Percentiles rank a stretch among this genome's conserved stretches.
phyloP scores from a whole-genome alignment of 257 asterid genomes.

The Asclepias syriaca region DNA sequence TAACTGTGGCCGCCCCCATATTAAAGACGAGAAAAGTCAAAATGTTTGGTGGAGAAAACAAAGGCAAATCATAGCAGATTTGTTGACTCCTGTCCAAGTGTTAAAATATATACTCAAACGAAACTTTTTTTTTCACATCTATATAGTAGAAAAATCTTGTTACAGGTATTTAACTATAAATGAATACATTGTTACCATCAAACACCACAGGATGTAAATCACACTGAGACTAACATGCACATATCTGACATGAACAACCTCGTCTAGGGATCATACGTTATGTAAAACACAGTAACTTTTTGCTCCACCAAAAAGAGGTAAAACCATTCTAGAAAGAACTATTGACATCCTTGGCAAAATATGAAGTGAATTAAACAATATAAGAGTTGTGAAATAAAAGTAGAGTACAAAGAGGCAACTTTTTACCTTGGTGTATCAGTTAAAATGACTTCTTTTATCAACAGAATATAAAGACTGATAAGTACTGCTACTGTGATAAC shows the following conservation, averaged over 20 bases:
- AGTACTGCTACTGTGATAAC: background rate
- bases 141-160: background rate
- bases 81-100: slow-evolving; percentile 12
- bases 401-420: background rate
- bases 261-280: background rate
- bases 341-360: background rate
- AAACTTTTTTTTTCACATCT: background rate
- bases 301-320: background rate
- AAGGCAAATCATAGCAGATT: background rate
- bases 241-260: background rate
- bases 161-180: background rate
- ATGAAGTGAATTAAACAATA: background rate
- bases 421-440: background rate
- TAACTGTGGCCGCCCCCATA: slow-evolving; percentile 8
- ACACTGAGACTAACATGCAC: background rate
- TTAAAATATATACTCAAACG: background rate
- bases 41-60: slow-evolving; percentile 24
- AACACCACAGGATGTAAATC: background rate
- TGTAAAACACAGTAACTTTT: background rate
- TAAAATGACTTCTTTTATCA: background rate
- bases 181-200: background rate
- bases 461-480: background rate
- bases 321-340: background rate
- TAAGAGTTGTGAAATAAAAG: background rate
- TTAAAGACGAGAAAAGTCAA: slow-evolving; percentile 20